Conservation (phyloP, 208 protist genomes). For the Wallacemonas rigidus region DNA sequence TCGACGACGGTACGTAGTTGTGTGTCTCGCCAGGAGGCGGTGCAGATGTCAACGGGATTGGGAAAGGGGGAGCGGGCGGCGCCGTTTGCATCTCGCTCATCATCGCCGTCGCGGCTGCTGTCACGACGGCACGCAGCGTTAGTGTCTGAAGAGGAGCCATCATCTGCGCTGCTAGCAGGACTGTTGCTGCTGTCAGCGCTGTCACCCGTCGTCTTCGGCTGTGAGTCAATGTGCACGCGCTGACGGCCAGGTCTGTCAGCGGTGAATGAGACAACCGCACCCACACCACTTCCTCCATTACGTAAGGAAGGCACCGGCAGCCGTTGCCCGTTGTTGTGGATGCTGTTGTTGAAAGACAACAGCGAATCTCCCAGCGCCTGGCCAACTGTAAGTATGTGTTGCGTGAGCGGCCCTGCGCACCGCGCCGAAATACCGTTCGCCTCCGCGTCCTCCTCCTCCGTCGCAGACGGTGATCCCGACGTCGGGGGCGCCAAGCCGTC, state of each 20-base stretch:
- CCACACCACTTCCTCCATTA: too few species aligned
- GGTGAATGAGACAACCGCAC: too few species aligned
- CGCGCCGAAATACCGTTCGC: not conserved
- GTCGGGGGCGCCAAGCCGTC: not conserved
- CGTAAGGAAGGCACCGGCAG: not conserved
- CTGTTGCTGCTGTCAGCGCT: not conserved
- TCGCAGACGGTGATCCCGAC: not conserved
- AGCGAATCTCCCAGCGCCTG: constrained; percentile 9
- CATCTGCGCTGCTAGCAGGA: too few species aligned
- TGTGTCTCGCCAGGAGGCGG: not conserved
- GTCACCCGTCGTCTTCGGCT: not conserved
- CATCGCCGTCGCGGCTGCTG: constrained; percentile 16
- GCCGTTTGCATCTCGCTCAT: constrained; percentile 5
- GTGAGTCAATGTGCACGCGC: not conserved
- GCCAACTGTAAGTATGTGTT: constrained; percentile 5
- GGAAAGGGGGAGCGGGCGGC: not conserved
- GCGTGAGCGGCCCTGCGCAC: not conserved
- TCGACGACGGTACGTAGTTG: not conserved
- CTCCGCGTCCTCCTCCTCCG: constrained; percentile 17
- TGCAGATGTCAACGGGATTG: constrained; percentile 10
- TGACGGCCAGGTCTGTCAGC: not conserved
- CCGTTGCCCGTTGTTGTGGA: not conserved
- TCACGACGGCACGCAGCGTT: not conserved
- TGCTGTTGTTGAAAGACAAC: constrained; percentile 1
- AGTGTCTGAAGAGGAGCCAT: too few species aligned